phyloP scores from a whole-genome alignment of 179 eudicot genomes.

The Heliamphora pulchella region DNA sequence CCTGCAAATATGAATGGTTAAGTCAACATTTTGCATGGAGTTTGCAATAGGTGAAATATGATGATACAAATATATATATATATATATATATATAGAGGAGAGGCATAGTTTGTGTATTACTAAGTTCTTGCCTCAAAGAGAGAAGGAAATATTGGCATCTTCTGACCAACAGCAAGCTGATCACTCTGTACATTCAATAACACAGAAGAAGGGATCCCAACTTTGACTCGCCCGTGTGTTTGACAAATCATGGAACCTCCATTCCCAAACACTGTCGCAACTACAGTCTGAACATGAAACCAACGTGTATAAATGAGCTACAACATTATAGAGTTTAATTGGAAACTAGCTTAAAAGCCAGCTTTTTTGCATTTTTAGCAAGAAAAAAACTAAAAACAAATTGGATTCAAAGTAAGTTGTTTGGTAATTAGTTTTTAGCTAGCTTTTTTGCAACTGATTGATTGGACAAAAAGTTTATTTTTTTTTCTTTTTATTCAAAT shows the following conservation, averaged over 20 bases:
- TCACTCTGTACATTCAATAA: conserved; percentile 69
- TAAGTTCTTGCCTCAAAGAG: conserved; percentile 48
- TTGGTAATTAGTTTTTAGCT: too few species aligned
- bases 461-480: too few species aligned
- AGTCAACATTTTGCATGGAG: conserved; percentile 12
- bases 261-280: conserved; percentile 56
- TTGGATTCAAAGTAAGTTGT: too few species aligned
- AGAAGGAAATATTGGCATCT: conserved; percentile 68
- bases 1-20: conserved; percentile 32
- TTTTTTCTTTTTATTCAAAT: too few species aligned
- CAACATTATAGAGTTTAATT: background rate
- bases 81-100: too few species aligned
- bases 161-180: conserved; percentile 61
- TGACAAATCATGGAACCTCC: conserved; percentile 49
- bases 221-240: conserved; percentile 51
- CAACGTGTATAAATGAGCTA: background rate
- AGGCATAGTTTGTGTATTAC: background rate
- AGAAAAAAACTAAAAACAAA: too few species aligned
- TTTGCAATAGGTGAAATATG: background rate
- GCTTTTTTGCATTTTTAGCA: too few species aligned
- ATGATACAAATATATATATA: background rate
- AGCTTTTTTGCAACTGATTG: too few species aligned
- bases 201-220: conserved; percentile 68
- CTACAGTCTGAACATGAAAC: conserved; percentile 38
- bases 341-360: too few species aligned